Conservation (phyloP, 228 moss, liverwort and hornwort species). For the Sphagnum fallax region DNA sequence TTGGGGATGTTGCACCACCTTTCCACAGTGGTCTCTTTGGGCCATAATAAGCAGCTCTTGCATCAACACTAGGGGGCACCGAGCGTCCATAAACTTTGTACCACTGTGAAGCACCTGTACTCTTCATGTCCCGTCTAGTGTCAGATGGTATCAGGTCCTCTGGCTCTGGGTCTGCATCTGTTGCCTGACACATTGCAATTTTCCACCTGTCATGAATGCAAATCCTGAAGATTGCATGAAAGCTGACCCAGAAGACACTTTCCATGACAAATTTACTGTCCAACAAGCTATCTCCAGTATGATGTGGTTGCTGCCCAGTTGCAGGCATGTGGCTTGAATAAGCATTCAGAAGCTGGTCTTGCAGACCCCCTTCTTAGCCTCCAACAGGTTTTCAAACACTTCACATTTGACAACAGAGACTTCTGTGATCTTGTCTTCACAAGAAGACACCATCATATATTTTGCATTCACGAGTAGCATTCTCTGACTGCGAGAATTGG, state of each 20-base stretch:
- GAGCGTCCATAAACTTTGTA: conserved; percentile 35
- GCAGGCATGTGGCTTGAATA: too few species aligned
- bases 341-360: too few species aligned
- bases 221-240: neutral
- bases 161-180: conserved; percentile 37
- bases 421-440: too few species aligned
- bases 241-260: neutral
- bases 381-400: too few species aligned
- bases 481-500: too few species aligned
- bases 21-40: conserved; percentile 33
- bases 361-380: too few species aligned
- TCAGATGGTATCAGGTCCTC: conserved; percentile 31
- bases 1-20: conserved; percentile 15
- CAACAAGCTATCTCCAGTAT: too few species aligned
- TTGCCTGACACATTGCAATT: conserved; percentile 20
- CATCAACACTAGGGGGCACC: conserved; percentile 16
- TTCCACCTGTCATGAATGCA: neutral
- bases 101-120: conserved; percentile 17
- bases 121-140: neutral
- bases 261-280: neutral
- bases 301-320: too few species aligned
- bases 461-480: too few species aligned
- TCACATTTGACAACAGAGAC: too few species aligned
- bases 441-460: too few species aligned
- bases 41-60: conserved; percentile 35